Evolutionary conservation across 2,329 filamentous ascomycete genomes (phyloP).

Genomic region (Fusarium nanum): DNA sequence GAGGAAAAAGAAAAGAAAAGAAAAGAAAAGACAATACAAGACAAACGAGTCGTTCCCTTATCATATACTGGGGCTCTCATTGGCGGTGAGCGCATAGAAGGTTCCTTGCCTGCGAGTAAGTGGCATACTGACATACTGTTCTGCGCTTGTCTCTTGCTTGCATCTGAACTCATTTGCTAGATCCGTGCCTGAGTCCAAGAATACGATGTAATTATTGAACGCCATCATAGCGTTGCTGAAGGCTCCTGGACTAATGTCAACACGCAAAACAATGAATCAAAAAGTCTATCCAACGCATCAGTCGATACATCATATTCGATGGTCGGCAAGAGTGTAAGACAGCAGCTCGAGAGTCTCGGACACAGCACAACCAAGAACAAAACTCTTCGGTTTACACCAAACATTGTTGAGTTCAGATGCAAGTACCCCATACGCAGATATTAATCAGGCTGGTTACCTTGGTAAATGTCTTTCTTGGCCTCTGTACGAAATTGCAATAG

Average conservation of each 20-base stretch:
- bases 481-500: constrained; percentile 20
- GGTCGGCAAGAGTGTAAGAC: constrained; percentile 10
- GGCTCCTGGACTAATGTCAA: constrained; percentile 1
- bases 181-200: constrained; percentile 16
- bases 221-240: constrained; percentile 18
- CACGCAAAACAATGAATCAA: constrained; percentile 1
- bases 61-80: constrained; percentile 7
- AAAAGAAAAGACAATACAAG: constrained; percentile 12
- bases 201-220: constrained; percentile 20
- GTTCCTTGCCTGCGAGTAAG: constrained; percentile 23
- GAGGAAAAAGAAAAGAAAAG: constrained; percentile 1
- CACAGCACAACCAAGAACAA: constrained; percentile 16
- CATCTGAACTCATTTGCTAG: constrained; percentile 9
- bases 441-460: constrained; percentile 23
- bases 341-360: constrained; percentile 11
- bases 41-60: constrained; percentile 19
- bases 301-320: constrained; percentile 14
- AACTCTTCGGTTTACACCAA: constrained; percentile 8
- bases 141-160: not conserved
- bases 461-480: constrained; percentile 32
- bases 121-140: constrained; percentile 6
- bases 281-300: not conserved
- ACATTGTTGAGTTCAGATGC: constrained; percentile 13
- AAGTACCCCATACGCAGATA: constrained; percentile 19
- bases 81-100: constrained; percentile 25